Percentiles rank a stretch among this genome's conserved stretches.
Evolutionary conservation across 164 flowering plant species (phyloP).

Genomic region (Magnolia sinica): DNA sequence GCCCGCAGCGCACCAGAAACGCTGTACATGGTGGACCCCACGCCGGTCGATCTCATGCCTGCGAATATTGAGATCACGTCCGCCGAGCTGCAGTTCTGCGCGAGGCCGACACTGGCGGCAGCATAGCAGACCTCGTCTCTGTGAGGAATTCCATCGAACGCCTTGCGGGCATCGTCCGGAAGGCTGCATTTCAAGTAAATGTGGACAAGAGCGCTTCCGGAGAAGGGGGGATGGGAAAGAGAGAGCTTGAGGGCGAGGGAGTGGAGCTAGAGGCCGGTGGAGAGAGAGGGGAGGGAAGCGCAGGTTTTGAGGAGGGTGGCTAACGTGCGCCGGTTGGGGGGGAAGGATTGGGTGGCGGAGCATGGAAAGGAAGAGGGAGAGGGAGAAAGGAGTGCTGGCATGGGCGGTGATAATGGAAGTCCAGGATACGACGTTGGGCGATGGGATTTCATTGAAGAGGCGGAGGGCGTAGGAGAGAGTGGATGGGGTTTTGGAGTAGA

Average conservation of each 20-base stretch:
- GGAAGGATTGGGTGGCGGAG: conserved; percentile 55
- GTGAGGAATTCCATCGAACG: conserved; percentile 55
- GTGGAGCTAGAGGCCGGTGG: conserved; percentile 52
- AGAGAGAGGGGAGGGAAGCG: conserved; percentile 34
- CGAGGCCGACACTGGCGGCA: conserved; percentile 51
- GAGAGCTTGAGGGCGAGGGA: conserved; percentile 46
- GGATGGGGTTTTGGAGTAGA: conserved; percentile 42
- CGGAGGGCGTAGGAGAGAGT: conserved; percentile 28
- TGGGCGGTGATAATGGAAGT: conserved; percentile 59
- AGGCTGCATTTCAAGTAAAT: conserved; percentile 42
- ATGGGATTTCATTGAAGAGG: conserved; percentile 44
- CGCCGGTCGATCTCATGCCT: conserved; percentile 35
- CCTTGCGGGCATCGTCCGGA: conserved; percentile 33
- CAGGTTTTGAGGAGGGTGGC: conserved; percentile 61
- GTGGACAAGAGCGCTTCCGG: conserved; percentile 43
- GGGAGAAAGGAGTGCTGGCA: conserved; percentile 33
- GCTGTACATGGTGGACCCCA: conserved; percentile 40
- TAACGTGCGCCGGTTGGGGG: conserved; percentile 63
- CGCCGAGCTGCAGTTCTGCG: conserved; percentile 35
- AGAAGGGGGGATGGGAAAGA: conserved; percentile 34
- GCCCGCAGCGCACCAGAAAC: conserved; percentile 60
- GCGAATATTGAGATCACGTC: conserved; percentile 46
- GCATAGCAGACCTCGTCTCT: conserved; percentile 56
- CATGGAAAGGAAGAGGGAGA: conserved; percentile 62
- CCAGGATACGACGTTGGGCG: conserved; percentile 72